Base-by-base conservation (phyloP, 75 land plant species). In the Azolla pinnata region DNA sequence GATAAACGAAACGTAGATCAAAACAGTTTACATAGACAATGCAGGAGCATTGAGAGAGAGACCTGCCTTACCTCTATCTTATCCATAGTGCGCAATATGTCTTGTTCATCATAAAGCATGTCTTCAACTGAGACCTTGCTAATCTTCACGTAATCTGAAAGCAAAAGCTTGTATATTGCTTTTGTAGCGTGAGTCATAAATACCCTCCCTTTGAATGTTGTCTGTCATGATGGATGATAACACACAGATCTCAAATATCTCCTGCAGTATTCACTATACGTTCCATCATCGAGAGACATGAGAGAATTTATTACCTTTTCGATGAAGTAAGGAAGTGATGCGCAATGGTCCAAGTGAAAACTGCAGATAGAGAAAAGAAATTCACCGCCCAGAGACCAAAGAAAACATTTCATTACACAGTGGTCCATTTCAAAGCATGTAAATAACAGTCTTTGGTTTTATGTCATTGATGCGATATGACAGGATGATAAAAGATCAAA, bases 131-230 rank as follows among this genome's bases (percentile, higher is more conserved):
- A 93, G 28, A 85, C 98, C 67, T 89, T 93, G 81, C 98, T 93
- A 48, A 93, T 81, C 79, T 89, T 93, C 27, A 93, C 90, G 72
- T 78, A 93, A 70, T 93, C 98, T 0, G 87, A 69, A 31, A 93
- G 73, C 54, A 93, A 72, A 35, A 93, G 75, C 72, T 71, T 92
- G 75, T 89, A 93, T 54, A 89, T 86, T 33, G 87, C 96, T 64
- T 89, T 93, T 26, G 98, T 93, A 42, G 98, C 96, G 81, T 93
- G 90, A 9, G 98, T 93, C 98, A 93, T 93, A 57, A 86, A 89
- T 24, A 93, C 91, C 33, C 91, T 62, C 0, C 98, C 98, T 54
- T 74, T 89, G 67, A 93, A 93, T 26, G 86, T 89, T 7, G 98
- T 93, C 98, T 93, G 82, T 21, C 31, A 8, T n/a, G 38, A 35